Conservation (phyloP, 495 filamentous ascomycete species). For the Aspergillus bridgeri region DNA sequence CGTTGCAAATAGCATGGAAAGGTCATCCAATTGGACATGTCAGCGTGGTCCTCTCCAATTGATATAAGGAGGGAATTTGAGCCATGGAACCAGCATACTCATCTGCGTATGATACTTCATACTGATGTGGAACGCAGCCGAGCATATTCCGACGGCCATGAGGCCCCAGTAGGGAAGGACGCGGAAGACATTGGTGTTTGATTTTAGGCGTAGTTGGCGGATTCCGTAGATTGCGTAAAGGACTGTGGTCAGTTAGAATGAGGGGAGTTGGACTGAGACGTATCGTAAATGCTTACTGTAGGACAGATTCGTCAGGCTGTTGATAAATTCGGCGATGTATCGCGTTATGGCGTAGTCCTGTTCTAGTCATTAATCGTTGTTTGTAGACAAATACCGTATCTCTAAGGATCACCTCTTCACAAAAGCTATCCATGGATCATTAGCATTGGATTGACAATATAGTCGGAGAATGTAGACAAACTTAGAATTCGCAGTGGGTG, state of each 20-base stretch:
- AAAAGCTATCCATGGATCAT: slow-evolving; percentile 19
- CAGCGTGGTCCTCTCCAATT: neutral
- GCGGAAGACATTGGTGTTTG: slow-evolving; percentile 16
- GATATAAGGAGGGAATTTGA: neutral
- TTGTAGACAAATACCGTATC: too few species aligned
- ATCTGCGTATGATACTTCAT: slow-evolving; percentile 37
- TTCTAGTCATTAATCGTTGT: neutral
- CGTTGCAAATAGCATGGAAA: slow-evolving; percentile 36
- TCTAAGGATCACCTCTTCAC: slow-evolving; percentile 30
- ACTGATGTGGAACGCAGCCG: slow-evolving; percentile 31
- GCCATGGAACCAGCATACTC: too few species aligned
- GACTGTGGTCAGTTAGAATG: slow-evolving; percentile 10
- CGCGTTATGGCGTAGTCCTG: slow-evolving; percentile 33
- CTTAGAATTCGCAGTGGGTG: neutral
- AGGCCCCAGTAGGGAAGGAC: slow-evolving; percentile 28
- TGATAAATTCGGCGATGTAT: slow-evolving; percentile 36
- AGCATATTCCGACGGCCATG: slow-evolving; percentile 33
- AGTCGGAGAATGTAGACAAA: neutral
- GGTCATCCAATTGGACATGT: slow-evolving; percentile 25
- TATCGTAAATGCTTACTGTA: too few species aligned
- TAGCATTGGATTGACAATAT: neutral
- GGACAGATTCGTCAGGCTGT: slow-evolving; percentile 27
- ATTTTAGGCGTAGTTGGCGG: slow-evolving; percentile 15
- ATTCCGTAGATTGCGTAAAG: slow-evolving; percentile 28
- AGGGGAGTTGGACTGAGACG: slow-evolving; percentile 1